Base-by-base conservation (phyloP, 805 yeast species). In the Sugiyamaella valdiviana region DNA sequence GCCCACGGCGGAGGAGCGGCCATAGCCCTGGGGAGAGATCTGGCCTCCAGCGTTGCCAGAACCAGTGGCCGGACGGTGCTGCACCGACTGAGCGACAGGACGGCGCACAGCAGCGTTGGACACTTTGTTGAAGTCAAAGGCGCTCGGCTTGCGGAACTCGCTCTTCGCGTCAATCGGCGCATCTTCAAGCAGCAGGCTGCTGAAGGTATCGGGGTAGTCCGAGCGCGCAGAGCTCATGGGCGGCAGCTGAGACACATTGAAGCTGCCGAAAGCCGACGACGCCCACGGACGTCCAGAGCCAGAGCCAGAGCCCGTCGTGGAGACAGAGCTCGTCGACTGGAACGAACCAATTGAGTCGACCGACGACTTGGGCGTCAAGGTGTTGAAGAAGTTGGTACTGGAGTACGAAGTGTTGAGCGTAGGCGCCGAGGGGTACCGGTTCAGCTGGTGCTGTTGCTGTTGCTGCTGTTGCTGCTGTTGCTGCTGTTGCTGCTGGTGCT, bases 311-410 rank as follows among this genome's bases (percentile, higher is more conserved):
- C 19, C 46, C 29, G 47, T 36, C 26, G 36, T 29, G 35, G 47
- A 24, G 17, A 46, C 21, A 24, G 44, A 42, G 19, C 47, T 38
- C 3, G 49, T 40, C 12, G 54, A 50, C 36, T 51, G 48, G 26
- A 42, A 46, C 26, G 57, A 54, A 12, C 51, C 56, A 16, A 54
- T 44, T 3, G 56, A 52, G 42, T 52, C 57, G 19, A 37, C 48
- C 6, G 57, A 54, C 16, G 51, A 42, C 36, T 51, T 52, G 3
- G 55, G 52, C 2, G 55, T 48, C 21, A 53, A 23, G 12, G 53
- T 9, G 21, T 29, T 41, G 36, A 15, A 29, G 36, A 41, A 41
- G 44, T 41, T 41, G 44, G 36, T 41, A 32, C 36, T 41, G 4
- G 20, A 16, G 36, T 17, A 26, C 21, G 36, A 26, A 2, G 24